These are phyloP conservation scores for Austroboletus olivaceoglutinosus DNA, from an alignment of 1,284 basidiomycete genomes.

Conservation along the genomic window DNA sequence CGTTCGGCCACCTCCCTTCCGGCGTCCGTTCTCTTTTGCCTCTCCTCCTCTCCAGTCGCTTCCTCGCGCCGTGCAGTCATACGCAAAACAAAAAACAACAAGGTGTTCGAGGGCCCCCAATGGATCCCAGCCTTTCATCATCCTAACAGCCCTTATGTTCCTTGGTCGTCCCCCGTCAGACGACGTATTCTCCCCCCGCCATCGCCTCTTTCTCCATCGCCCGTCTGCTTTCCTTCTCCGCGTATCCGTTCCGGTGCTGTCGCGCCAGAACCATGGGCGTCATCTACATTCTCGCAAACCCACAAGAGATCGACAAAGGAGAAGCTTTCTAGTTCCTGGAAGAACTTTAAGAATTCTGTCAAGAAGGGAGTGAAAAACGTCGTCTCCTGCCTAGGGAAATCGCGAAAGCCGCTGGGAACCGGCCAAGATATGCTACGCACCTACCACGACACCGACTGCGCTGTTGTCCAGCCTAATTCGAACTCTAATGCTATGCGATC, in stretches of 20 bases:
- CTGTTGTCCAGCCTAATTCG: not conserved
- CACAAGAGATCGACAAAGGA: conserved; percentile 21
- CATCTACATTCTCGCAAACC: conserved; percentile 20
- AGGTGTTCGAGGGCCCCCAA: conserved; percentile 31
- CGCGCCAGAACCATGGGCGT: conserved; percentile 40
- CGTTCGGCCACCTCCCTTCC: conserved; percentile 11
- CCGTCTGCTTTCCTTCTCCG: conserved; percentile 29
- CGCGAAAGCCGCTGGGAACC: conserved; percentile 10
- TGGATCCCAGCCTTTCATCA: conserved; percentile 41
- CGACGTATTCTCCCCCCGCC: conserved; percentile 37
- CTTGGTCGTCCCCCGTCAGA: conserved; percentile 41
- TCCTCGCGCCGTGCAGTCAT: conserved; percentile 12
- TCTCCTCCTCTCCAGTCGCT: conserved; percentile 13
- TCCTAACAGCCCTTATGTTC: conserved; percentile 50
- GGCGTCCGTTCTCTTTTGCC: conserved; percentile 16
- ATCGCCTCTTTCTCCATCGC: conserved; percentile 28
- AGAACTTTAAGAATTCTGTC: conserved; percentile 26
- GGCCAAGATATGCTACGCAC: conserved; percentile 9
- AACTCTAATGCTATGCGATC: conserved; percentile 5
- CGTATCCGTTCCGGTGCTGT: conserved; percentile 37
- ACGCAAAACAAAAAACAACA: conserved; percentile 19
- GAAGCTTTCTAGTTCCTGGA: conserved; percentile 32
- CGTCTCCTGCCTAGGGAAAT: conserved; percentile 17
- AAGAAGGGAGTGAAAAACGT: conserved; percentile 24
- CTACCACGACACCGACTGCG: conserved; percentile 8